Conservation (phyloP, 208 protist genomes). For the Acanthamoeba triangularis region DNA sequence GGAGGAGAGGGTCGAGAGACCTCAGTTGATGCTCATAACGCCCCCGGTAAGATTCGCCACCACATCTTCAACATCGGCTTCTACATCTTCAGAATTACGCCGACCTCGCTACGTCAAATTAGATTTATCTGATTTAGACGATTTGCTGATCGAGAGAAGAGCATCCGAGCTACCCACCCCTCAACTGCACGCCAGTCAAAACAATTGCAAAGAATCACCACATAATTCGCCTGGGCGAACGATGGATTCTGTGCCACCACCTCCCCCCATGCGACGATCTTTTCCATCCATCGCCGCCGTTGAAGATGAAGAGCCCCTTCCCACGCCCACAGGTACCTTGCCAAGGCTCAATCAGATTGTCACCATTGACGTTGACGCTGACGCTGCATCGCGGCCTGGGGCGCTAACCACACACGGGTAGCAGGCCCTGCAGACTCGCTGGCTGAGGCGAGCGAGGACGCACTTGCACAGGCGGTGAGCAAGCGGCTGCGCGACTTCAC, state of each 20-base stretch:
- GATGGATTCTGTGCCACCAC: conserved; percentile 15
- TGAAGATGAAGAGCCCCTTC: conserved; percentile 7
- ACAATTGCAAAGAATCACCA: background rate
- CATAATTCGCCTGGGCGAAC: background rate
- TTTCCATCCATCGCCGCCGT: background rate
- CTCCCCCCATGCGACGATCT: background rate
- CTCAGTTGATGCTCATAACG: background rate
- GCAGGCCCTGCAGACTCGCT: background rate
- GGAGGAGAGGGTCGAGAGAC: background rate
- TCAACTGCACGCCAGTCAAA: background rate
- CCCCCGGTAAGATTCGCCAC: background rate
- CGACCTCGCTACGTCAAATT: background rate
- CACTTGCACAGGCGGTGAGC: background rate
- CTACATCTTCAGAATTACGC: background rate
- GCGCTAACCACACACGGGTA: background rate
- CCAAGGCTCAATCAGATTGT: too few relatives aligned
- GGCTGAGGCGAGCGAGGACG: background rate
- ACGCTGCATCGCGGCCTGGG: too few relatives aligned
- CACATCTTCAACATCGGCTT: background rate
- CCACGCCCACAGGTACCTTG: background rate
- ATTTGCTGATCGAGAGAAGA: background rate
- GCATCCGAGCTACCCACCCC: too few relatives aligned
- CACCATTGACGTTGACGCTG: too few relatives aligned
- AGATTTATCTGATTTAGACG: background rate
- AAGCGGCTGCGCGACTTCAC: background rate